phyloP scores from a whole-genome alignment of 2,329 filamentous ascomycete species.

The Talaromyces verruculosus region DNA sequence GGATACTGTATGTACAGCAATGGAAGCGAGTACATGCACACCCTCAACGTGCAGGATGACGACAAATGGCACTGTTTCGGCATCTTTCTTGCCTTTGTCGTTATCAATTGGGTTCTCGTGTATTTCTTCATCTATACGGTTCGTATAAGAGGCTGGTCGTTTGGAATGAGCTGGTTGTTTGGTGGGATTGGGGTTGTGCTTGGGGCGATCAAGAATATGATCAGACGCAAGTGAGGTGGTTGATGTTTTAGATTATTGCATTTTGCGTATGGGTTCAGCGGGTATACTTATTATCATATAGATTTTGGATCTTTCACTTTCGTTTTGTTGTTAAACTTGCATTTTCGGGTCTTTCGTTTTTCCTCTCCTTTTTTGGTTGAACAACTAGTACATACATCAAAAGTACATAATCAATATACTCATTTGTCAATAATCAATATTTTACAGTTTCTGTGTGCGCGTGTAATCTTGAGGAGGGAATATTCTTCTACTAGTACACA shows the following conservation, averaged over 20 bases:
- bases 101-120: conserved; percentile 69
- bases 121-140: conserved; percentile 78
- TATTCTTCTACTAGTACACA: not conserved
- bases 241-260: not conserved
- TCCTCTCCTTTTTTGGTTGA: not conserved
- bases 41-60: conserved; percentile 53
- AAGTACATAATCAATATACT: not conserved
- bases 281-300: not conserved
- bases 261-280: not conserved
- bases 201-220: conserved; percentile 23
- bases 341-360: not conserved
- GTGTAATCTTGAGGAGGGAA: not conserved
- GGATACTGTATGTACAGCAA: conserved; percentile 67
- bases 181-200: conserved; percentile 46
- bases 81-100: conserved; percentile 68
- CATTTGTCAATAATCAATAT: not conserved
- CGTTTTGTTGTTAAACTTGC: not conserved
- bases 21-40: conserved; percentile 67
- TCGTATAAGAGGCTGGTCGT: conserved; percentile 67
- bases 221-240: conserved; percentile 5
- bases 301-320: not conserved
- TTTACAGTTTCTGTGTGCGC: not conserved
- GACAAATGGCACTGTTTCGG: conserved; percentile 74
- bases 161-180: conserved; percentile 64
- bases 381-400: not conserved